These are phyloP conservation scores for Claviceps paspali DNA, from an alignment of 2,329 filamentous ascomycete genomes.

Conservation along the genomic window DNA sequence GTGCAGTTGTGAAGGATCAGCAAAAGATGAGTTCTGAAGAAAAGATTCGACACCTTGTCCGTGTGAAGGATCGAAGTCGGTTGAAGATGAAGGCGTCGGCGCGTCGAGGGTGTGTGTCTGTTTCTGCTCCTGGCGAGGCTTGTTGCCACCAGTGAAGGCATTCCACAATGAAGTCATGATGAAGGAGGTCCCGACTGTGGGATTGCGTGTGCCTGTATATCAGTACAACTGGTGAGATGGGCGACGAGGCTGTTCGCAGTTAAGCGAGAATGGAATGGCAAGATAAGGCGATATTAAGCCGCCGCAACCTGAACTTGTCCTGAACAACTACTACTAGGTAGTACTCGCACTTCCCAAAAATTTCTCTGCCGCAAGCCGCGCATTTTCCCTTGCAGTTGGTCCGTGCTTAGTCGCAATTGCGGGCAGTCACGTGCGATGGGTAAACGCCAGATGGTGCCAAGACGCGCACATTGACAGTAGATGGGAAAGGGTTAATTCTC, in stretches of 20 bases:
- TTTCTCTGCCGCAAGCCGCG: slow-evolving; percentile 5
- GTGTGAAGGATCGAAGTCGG: slow-evolving; percentile 54
- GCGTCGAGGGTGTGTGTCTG: slow-evolving; percentile 16
- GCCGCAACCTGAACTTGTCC: slow-evolving; percentile 5
- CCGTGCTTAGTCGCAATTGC: neutral
- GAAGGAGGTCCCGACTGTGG: slow-evolving; percentile 1
- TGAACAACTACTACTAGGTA: too few species aligned
- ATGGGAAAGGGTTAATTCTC: too few species aligned
- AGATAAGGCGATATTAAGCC: slow-evolving; percentile 6
- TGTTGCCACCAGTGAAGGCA: slow-evolving; percentile 45
- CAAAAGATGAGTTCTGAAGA: slow-evolving; percentile 57
- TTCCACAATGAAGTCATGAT: slow-evolving; percentile 46
- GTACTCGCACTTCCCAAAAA: slow-evolving; percentile 4
- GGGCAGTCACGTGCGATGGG: slow-evolving; percentile 5
- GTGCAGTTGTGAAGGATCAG: slow-evolving; percentile 80
- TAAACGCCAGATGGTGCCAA: too few species aligned
- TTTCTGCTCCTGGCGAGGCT: slow-evolving; percentile 26
- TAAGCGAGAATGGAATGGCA: slow-evolving; percentile 6
- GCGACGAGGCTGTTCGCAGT: slow-evolving; percentile 2
- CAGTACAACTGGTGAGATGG: slow-evolving; percentile 3
- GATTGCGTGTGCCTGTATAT: neutral
- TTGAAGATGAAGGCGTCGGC: slow-evolving; percentile 36
- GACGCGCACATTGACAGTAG: too few species aligned
- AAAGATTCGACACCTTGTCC: slow-evolving; percentile 77
- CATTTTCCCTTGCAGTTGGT: neutral